Evolutionary conservation across 73 alveolate genomes (phyloP).

Genomic region (Uronychia setigera): DNA sequence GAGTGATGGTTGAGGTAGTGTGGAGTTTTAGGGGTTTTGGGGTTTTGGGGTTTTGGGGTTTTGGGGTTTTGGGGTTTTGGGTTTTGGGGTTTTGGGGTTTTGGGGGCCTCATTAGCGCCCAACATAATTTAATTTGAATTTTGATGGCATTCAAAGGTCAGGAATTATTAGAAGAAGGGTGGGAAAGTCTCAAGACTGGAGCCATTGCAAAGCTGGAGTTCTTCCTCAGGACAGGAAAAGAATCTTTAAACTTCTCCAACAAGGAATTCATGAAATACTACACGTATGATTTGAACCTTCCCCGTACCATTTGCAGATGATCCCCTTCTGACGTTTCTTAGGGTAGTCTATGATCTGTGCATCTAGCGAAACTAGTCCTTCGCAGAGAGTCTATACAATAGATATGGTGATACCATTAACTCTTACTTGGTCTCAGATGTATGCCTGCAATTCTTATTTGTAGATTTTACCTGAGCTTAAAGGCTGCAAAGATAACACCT

Average conservation of each 20-base stretch:
- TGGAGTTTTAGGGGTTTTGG: slow-evolving; percentile 6
- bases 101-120: too few species aligned
- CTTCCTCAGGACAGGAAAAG: slow-evolving; percentile 39
- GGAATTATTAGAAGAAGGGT: slow-evolving; percentile 13
- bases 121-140: too few species aligned
- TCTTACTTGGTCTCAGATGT: slow-evolving; percentile 51
- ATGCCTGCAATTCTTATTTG: not conserved
- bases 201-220: slow-evolving; percentile 40
- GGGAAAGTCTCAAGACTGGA: slow-evolving; percentile 22
- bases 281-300: slow-evolving; percentile 26
- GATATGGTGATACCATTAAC: slow-evolving; percentile 67
- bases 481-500: slow-evolving; percentile 36
- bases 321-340: slow-evolving; percentile 3
- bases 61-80: too few species aligned
- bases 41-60: slow-evolving; percentile 40
- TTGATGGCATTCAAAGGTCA: slow-evolving; percentile 13
- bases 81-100: too few species aligned
- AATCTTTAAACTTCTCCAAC: slow-evolving; percentile 41
- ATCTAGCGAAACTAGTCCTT: slow-evolving; percentile 67
- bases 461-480: slow-evolving; percentile 66
- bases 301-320: not conserved
- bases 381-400: slow-evolving; percentile 70
- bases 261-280: slow-evolving; percentile 57
- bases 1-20: not conserved
- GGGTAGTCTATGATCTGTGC: slow-evolving; percentile 76